Percentiles rank a stretch among this genome's conserved stretches.
Conservation (phyloP, 148 eudicot genomes). For the Euryodendron excelsum region DNA sequence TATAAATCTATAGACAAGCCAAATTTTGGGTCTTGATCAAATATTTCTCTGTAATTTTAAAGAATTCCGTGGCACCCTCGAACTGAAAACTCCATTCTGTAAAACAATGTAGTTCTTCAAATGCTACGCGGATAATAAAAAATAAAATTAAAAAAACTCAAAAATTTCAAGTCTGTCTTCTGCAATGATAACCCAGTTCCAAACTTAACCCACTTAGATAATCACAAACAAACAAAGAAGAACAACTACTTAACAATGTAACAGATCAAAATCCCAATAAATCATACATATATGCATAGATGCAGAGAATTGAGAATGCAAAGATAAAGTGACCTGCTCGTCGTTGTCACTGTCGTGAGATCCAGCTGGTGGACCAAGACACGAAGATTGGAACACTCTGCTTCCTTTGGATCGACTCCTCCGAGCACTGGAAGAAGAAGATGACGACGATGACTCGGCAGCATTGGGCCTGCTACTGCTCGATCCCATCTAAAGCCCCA, state of each 20-base stretch:
- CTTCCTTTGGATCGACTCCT: constrained; percentile 30
- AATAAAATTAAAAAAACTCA: background rate
- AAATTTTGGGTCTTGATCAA: background rate
- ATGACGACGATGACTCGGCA: constrained; percentile 34
- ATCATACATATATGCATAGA: background rate
- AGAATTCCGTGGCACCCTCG: background rate
- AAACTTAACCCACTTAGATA: background rate
- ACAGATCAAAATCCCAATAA: background rate
- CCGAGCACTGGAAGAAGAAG: constrained; percentile 28
- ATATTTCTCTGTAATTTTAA: background rate
- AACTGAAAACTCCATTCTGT: background rate
- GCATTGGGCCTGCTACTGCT: constrained; percentile 53
- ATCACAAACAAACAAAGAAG: background rate
- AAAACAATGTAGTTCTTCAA: background rate
- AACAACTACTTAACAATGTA: background rate
- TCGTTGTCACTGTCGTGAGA: constrained; percentile 43
- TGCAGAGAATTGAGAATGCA: background rate
- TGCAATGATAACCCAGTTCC: background rate
- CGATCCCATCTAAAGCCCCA: constrained; percentile 49
- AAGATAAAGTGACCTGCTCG: constrained; percentile 30
- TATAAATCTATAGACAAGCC: background rate
- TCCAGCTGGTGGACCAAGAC: constrained; percentile 52
- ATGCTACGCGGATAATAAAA: background rate
- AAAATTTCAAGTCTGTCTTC: background rate
- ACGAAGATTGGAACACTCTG: constrained; percentile 45